Evolutionary conservation across 139 green algal species (phyloP).

Genomic region (Chlorella sp.): DNA sequence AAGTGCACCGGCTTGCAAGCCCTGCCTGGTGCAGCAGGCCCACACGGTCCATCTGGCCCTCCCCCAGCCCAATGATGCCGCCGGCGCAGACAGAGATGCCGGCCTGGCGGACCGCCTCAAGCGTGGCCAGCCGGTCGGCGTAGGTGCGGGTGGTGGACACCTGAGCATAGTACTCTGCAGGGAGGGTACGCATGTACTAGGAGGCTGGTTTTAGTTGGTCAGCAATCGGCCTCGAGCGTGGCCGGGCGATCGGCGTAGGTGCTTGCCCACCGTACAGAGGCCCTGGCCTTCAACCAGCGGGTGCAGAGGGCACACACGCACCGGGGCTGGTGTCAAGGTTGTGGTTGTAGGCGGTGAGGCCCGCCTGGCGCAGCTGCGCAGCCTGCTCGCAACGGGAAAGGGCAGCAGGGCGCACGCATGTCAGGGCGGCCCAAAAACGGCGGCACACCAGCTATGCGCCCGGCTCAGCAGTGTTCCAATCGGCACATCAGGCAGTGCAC

Average conservation of each 20-base stretch:
- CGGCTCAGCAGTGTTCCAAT: background rate
- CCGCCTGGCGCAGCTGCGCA: constrained; percentile 83
- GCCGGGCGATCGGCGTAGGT: background rate
- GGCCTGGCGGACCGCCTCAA: constrained; percentile 87
- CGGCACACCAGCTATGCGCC: too few species aligned
- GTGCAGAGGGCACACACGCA: too few species aligned
- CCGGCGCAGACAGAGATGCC: constrained; percentile 97
- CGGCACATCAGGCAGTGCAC: background rate
- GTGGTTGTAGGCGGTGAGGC: constrained; percentile 99
- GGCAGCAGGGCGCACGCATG: too few species aligned
- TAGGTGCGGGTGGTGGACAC: constrained; percentile 95
- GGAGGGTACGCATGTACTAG: too few species aligned
- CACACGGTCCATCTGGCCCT: constrained; percentile 84
- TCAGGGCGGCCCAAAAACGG: too few species aligned
- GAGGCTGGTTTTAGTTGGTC: too few species aligned
- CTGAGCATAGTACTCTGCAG: constrained; percentile 90
- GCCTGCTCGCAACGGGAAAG: too few species aligned
- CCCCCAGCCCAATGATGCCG: constrained; percentile 94
- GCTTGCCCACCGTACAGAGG: too few species aligned
- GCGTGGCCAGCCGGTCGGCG: constrained; percentile 90
- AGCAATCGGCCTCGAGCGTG: too few species aligned
- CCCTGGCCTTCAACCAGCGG: too few species aligned
- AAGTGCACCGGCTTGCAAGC: too few species aligned
- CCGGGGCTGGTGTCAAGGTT: constrained; percentile 96
- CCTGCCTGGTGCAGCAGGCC: constrained; percentile 78